Percentiles rank a stretch among this genome's conserved stretches.
Conservation (phyloP, 148 eudicot species). For the Silene latifolia region DNA sequence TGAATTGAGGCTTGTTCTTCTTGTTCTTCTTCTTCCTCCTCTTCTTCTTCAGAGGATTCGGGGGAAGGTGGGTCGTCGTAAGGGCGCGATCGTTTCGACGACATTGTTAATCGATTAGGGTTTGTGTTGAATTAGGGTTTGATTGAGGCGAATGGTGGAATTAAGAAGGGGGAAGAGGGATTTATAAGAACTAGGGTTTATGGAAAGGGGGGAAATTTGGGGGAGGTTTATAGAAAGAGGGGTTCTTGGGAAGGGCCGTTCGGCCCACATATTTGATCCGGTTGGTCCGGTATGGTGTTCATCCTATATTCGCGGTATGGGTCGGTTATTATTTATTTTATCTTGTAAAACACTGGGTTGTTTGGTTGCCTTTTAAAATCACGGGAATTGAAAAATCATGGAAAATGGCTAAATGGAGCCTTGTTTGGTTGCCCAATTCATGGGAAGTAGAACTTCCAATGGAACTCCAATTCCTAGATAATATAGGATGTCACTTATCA, state of each 20-base stretch:
- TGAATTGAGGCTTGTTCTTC: not conserved
- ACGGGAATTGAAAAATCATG: too few relatives aligned
- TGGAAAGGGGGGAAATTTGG: not conserved
- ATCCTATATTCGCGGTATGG: too few relatives aligned
- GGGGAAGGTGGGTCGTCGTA: constrained; percentile 33
- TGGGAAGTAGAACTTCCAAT: too few relatives aligned
- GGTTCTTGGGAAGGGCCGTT: not conserved
- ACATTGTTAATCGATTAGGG: constrained; percentile 27
- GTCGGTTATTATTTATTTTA: too few relatives aligned
- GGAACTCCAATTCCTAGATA: too few relatives aligned
- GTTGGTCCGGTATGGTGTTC: too few relatives aligned
- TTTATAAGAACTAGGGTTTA: constrained; percentile 13
- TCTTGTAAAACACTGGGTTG: too few relatives aligned
- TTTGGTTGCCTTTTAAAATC: too few relatives aligned
- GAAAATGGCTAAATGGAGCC: too few relatives aligned
- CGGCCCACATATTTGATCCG: not conserved
- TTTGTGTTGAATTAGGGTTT: not conserved
- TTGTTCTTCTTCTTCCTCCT: constrained; percentile 14
- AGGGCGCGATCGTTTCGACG: constrained; percentile 29
- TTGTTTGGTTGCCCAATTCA: too few relatives aligned
- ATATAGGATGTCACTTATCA: too few relatives aligned
- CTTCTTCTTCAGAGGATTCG: constrained; percentile 32
- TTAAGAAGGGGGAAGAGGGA: not conserved
- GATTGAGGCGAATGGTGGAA: not conserved
- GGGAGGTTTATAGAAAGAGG: not conserved